Percentiles rank a stretch among this genome's conserved stretches.
Evolutionary conservation across 768 basidiomycete genomes (phyloP).

Genomic region (Tricholomella constricta): DNA sequence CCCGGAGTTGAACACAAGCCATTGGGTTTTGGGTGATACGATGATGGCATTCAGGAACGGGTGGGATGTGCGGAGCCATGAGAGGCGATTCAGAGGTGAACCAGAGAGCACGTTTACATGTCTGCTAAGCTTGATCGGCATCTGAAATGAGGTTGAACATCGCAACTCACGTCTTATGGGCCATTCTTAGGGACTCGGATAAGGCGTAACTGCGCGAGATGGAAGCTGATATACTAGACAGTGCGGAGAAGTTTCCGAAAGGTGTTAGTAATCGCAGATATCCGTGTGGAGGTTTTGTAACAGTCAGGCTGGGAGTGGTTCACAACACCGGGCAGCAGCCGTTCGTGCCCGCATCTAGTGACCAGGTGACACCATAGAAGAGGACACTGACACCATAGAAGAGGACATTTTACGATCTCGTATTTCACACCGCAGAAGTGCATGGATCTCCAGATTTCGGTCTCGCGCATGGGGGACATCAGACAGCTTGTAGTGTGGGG

Average conservation of each 20-base stretch:
- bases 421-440: slow-evolving; percentile 59
- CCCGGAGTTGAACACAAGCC: slow-evolving; percentile 79
- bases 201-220: not conserved
- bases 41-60: slow-evolving; percentile 76
- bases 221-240: too few species aligned
- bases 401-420: slow-evolving; percentile 52
- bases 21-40: slow-evolving; percentile 58
- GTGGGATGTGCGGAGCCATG: slow-evolving; percentile 77
- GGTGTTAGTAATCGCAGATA: too few species aligned
- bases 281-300: too few species aligned
- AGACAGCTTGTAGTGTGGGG: slow-evolving; percentile 41
- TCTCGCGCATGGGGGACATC: slow-evolving; percentile 42
- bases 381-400: not conserved
- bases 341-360: too few species aligned
- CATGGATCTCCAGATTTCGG: slow-evolving; percentile 54
- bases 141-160: not conserved
- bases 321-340: too few species aligned
- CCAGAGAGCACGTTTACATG: slow-evolving; percentile 49
- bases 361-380: slow-evolving; percentile 6
- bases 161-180: slow-evolving; percentile 13
- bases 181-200: slow-evolving; percentile 8
- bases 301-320: too few species aligned
- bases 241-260: too few species aligned
- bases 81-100: slow-evolving; percentile 78
- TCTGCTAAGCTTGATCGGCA: slow-evolving; percentile 14